phyloP scores from a whole-genome alignment of 2,329 filamentous ascomycete genomes.

The Trichoderma sp. region DNA sequence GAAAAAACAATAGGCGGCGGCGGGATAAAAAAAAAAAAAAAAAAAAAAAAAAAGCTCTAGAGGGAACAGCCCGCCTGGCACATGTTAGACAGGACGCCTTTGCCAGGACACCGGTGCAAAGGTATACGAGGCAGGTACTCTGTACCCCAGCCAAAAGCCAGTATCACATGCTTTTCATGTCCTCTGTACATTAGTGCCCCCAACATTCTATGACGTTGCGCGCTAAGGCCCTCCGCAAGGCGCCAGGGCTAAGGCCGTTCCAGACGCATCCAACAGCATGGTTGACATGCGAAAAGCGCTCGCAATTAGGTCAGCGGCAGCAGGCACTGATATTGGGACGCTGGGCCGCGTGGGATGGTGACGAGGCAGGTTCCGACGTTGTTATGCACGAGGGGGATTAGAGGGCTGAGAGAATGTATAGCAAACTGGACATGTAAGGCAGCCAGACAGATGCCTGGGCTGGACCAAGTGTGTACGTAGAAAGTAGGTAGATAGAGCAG shows the following conservation, averaged over 20 bases:
- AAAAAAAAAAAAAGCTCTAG: neutral
- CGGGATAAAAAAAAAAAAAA: neutral
- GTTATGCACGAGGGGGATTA: too few relatives aligned
- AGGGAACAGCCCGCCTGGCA: neutral
- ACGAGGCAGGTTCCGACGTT: neutral
- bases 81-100: conserved; percentile 11
- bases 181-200: neutral
- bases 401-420: neutral
- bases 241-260: neutral
- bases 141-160: neutral
- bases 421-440: neutral
- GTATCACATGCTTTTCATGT: conserved; percentile 16
- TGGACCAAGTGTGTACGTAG: too few relatives aligned
- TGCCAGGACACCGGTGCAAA: neutral
- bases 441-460: neutral
- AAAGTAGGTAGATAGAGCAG: too few relatives aligned
- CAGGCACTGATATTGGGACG: neutral
- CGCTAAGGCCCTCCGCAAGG: conserved; percentile 4
- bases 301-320: neutral
- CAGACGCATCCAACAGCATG: neutral
- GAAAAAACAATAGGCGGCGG: neutral
- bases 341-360: neutral
- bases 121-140: conserved; percentile 1
- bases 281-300: neutral
- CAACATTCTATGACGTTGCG: conserved; percentile 15